Evolutionary conservation across 495 filamentous ascomycete genomes (phyloP), one percentile per base, ranked within the genome.

Genomic region (Penicillium ucsense): DNA sequence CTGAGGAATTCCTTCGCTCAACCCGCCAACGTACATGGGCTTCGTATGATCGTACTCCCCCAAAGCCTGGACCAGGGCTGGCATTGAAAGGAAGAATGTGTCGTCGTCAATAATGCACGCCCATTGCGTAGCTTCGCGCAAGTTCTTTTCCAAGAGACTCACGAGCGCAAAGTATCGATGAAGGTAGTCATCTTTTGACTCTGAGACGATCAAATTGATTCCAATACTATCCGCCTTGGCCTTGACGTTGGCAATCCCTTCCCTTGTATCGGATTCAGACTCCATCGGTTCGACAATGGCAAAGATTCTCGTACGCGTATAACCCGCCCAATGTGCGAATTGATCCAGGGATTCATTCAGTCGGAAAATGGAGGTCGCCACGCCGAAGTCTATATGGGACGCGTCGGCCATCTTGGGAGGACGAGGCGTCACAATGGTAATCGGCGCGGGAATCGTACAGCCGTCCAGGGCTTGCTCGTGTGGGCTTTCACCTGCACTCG

Each of bases 41-140:
- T 72, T 57, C 1, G 55, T 61, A 38, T 73, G 56, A 45, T 81
- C 70, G 54, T 78, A 77, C 27, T 59, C 42, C 10, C 32, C 47
- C 2, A 83, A 59, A 30, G 66, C 73, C 3, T 66, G 48, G 4
- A 77, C 57, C n/a, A 84, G 58, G 9, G 62, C 60, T 8, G 61
- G 47, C 61, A 81, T 70, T 12, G 71, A 77, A 0, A 73, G 66
- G 64, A 82, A 80, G 53, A 84, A 84, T 4, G 83, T 85, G 57
- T 87, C 83, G 60, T 87, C 83, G 57, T 87, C 82, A 30, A 85
- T 70, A 32, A 87, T 67, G 41, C 68, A 76, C 8, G 74, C 67
- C 81, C 82, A 87, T 32, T 66, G 59, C 0, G 78, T 83, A 3
- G 66, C 45, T 1, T 70, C 62, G 6, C 68, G 68, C n/a, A 69